These are phyloP conservation scores for Nicotiana attenuata DNA, from an alignment of 257 asterid genomes.

Conservation along the genomic window DNA sequence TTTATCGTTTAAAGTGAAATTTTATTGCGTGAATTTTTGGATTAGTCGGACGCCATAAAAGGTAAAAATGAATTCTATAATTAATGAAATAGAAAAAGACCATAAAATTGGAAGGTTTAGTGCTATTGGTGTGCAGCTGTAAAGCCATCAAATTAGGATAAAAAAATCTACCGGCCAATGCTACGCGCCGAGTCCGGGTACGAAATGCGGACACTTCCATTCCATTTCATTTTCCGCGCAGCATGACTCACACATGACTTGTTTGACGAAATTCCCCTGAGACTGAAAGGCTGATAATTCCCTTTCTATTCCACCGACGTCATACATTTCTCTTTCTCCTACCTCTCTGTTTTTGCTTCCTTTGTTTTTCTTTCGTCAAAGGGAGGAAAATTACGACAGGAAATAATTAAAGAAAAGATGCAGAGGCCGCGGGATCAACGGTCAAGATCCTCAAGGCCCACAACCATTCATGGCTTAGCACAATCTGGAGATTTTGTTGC, in stretches of 20 bases:
- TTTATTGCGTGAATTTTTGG: too few species aligned
- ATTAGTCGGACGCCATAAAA: too few species aligned
- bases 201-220: background rate
- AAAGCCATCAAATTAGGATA: background rate
- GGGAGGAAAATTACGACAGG: background rate
- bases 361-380: too few species aligned
- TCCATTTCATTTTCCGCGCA: background rate
- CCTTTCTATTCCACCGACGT: background rate
- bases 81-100: too few species aligned
- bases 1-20: too few species aligned
- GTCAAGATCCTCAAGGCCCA: conserved; percentile 37
- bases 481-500: conserved; percentile 81
- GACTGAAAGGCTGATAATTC: background rate
- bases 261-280: conserved; percentile 15
- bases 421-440: conserved; percentile 33
- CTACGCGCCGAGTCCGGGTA: background rate
- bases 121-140: background rate
- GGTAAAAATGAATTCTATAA: too few species aligned
- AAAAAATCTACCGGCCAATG: background rate
- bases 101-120: too few species aligned
- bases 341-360: background rate
- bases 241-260: conserved; percentile 4
- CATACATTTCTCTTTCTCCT: background rate
- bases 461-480: conserved; percentile 86
- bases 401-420: conserved; percentile 1